Base-by-base conservation (phyloP, 164 flowering plant species). In the grape (Vitis vinifera) region DNA sequence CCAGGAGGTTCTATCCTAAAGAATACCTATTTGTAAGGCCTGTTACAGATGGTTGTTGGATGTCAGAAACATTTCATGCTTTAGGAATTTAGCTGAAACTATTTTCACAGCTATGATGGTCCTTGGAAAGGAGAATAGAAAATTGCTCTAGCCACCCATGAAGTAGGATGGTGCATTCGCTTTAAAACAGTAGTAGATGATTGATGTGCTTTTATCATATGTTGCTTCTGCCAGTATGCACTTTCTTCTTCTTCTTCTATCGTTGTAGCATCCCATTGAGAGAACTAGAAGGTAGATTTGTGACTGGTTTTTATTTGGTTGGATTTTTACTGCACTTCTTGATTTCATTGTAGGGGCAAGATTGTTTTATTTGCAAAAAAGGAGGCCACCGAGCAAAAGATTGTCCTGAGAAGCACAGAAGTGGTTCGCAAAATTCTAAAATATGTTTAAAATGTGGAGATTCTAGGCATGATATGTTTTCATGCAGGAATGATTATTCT, bases 281-380 rank as follows among this genome's bases (percentile, higher is more conserved):
- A 31, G 8, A 48, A 64, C n/a, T 64, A 52, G n/a, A 49, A 64
- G 55, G 16, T 49, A 55, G 17, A 11, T 66, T 59, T 14, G n/a
- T 59, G 49, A 48, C 56, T 68, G 12, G 27, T 14, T 64, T 5
- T 11, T 44, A 17, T 62, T 53, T 44, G 62, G 52, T 53, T 13
- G 12, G 27, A 27, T 44, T 51, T 29, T 70, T 51, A 19, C 12
- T 57, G 51, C 11, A 58, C 30, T 71, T 19, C 49, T 71, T 19
- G 47, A 59, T 59, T 10, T 69, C 58, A 68, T 48, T 79, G 61
- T 76, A 93, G 98, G 91, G 81, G 15, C 76, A 71, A 67, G 86
- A 83, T 68, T 93, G 99, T 70, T 93, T 58, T 76, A 88, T 89
- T 68, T 96, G 97, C 90, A 91, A 88, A 72, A 81, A 72, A 72